Base-by-base conservation (phyloP, 352 stramenopile species). In the Peronospora tabacina region DNA sequence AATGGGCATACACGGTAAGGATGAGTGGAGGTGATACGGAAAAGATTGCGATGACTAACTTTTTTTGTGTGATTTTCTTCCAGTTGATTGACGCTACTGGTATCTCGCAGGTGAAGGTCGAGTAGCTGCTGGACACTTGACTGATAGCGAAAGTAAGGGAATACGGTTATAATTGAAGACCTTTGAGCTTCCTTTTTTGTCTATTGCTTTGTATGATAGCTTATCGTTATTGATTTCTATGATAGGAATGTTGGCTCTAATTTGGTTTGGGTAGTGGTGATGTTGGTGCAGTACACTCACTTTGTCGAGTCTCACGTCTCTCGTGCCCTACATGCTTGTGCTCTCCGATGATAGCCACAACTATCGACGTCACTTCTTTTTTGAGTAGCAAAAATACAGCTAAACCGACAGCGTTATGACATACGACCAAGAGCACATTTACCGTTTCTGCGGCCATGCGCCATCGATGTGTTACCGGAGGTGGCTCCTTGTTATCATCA, bases 1-100 rank as follows among this genome's bases (percentile, higher is more conserved):
- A 92, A 51, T 94, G 81, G 82, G 75, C 77, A 36, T 93, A 90
- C 67, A 91, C 57, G 61, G 61, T 70, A 58, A 33, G 84, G 10
- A 3, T n/a, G 12, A 2, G 24, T n/a, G 22, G 7, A 20, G 40
- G 10, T 30, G 19, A 4, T 22, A 37, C 1, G 15, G 47, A 37
- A 40, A 2, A 33, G 2, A 30, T 7, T 0, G 6, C 6, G 26
- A 20, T 12, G 5, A 11, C 9, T 22, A n/a, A 17, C 52, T 28
- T 54, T 15, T 24, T 16, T 38, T 7, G 33, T 24, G 44, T 24
- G 11, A 28, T 44, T n/a, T 41, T 54, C 40, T 16, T 52, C 30
- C 17, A 86, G 75, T 63, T 90, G 41, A 75, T 90, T 55, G 72
- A 89, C 44, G 63, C 61, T 8, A 70, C 72, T 37, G 80, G 80